A percentile compares a stretch with the other conserved stretches of the same genome.
Evolutionary conservation across 768 basidiomycete genomes (phyloP).

Genomic region (Inosperma sp.): DNA sequence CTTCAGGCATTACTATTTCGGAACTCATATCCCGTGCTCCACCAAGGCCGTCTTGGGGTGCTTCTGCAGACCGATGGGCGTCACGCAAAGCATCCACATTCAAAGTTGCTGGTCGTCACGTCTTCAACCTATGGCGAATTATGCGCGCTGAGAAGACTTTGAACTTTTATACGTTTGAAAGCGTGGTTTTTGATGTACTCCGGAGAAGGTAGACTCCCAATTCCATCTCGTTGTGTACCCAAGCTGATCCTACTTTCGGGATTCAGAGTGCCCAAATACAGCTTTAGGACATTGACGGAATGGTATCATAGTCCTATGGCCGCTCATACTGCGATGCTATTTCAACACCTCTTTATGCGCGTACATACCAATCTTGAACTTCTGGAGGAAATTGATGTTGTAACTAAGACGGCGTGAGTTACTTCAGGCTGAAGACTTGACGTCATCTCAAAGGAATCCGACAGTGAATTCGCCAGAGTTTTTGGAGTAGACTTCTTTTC

Average conservation of each 20-base stretch:
- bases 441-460: not conserved
- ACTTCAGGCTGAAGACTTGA: not conserved
- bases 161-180: constrained; percentile 83
- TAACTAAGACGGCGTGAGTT: constrained; percentile 86
- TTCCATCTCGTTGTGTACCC: not conserved
- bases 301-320: constrained; percentile 66
- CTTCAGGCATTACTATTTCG: constrained; percentile 63
- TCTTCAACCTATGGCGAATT: constrained; percentile 89
- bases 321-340: constrained; percentile 46
- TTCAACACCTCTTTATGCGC: constrained; percentile 64
- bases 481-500: constrained; percentile 98
- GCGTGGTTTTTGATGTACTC: constrained; percentile 79
- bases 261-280: constrained; percentile 72
- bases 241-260: not conserved
- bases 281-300: constrained; percentile 50
- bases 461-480: constrained; percentile 92
- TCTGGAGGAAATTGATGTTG: constrained; percentile 72
- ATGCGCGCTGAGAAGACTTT: constrained; percentile 82
- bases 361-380: constrained; percentile 70
- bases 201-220: constrained; percentile 54
- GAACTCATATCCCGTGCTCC: constrained; percentile 78
- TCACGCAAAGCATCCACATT: constrained; percentile 74
- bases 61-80: constrained; percentile 63
- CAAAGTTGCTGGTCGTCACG: constrained; percentile 81
- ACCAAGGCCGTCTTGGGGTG: constrained; percentile 25